Evolutionary conservation across 2,329 filamentous ascomycete species (phyloP).

Genomic region (Endocalyx cinctus): DNA sequence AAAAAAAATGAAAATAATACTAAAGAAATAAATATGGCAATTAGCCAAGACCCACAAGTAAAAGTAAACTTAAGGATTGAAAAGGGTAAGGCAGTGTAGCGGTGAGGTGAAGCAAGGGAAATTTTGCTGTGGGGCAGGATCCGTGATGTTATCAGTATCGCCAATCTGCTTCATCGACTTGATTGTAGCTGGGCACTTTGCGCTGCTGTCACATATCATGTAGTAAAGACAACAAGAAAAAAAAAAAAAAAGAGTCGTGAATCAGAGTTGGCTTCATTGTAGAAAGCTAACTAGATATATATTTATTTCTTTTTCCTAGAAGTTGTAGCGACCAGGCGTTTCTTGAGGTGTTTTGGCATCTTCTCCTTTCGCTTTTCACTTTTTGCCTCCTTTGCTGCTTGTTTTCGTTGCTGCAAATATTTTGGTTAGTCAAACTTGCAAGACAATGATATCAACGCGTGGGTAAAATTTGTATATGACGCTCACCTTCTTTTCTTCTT

Average conservation of each 20-base stretch:
- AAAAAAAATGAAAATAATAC: too few relatives aligned
- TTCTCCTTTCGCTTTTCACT: constrained; percentile 89
- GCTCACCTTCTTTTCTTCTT: constrained; percentile 74
- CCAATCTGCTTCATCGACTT: too few relatives aligned
- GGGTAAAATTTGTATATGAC: background rate
- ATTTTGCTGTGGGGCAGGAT: too few relatives aligned
- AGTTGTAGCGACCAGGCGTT: constrained; percentile 66
- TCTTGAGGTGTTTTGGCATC: constrained; percentile 95
- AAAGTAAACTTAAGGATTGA: too few relatives aligned
- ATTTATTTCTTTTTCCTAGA: constrained; percentile 59
- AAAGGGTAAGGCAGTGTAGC: too few relatives aligned
- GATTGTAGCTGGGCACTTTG: too few relatives aligned
- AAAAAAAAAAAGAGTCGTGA: background rate
- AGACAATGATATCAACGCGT: background rate
- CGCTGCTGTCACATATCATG: too few relatives aligned
- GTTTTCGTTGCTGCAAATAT: constrained; percentile 64
- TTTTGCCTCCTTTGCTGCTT: constrained; percentile 90
- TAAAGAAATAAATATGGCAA: too few relatives aligned
- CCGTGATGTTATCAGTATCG: too few relatives aligned
- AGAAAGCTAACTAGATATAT: background rate
- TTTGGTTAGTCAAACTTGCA: constrained; percentile 13
- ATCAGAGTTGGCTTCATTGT: background rate
- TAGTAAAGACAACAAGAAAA: background rate
- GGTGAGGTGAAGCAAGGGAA: too few relatives aligned
- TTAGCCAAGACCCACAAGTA: too few relatives aligned